These are phyloP conservation scores for Amanita phalloides DNA, from an alignment of 768 basidiomycete species.

Conservation along the genomic window DNA sequence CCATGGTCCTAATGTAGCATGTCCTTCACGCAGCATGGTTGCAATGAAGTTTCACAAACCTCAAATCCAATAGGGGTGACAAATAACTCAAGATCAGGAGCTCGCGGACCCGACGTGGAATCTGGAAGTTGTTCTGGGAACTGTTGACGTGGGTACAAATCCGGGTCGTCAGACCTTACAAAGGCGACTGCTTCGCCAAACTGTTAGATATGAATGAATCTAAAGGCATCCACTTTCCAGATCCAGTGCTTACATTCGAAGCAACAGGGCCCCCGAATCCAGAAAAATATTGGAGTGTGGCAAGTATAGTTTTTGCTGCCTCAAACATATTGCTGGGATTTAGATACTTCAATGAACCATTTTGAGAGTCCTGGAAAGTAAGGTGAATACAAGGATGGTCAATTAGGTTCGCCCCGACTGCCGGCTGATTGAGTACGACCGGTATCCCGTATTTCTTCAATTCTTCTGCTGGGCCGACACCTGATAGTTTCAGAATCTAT, in stretches of 20 bases:
- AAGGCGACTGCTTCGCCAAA: conserved; percentile 50
- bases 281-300: conserved; percentile 30
- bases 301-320: conserved; percentile 16
- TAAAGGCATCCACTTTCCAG: conserved; percentile 16
- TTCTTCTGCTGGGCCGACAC: conserved; percentile 58
- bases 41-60: conserved; percentile 13
- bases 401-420: conserved; percentile 63
- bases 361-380: conserved; percentile 40
- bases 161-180: conserved; percentile 41
- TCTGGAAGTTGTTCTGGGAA: conserved; percentile 29
- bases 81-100: conserved; percentile 40
- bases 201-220: conserved; percentile 12
- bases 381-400: conserved; percentile 61
- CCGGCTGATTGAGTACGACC: conserved; percentile 51
- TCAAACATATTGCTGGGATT: conserved; percentile 20
- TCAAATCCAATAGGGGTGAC: conserved; percentile 32
- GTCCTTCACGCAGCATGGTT: no score
- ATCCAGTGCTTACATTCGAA: conserved; percentile 31
- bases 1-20: conserved; percentile 23
- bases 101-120: conserved; percentile 31
- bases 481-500: conserved; percentile 64
- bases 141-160: conserved; percentile 29
- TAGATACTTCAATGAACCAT: conserved; percentile 31
- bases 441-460: conserved; percentile 45
- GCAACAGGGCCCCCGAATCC: conserved; percentile 37